Evolutionary conservation across 2,329 filamentous ascomycete species (phyloP).

Genomic region (Nothopassalora personata): DNA sequence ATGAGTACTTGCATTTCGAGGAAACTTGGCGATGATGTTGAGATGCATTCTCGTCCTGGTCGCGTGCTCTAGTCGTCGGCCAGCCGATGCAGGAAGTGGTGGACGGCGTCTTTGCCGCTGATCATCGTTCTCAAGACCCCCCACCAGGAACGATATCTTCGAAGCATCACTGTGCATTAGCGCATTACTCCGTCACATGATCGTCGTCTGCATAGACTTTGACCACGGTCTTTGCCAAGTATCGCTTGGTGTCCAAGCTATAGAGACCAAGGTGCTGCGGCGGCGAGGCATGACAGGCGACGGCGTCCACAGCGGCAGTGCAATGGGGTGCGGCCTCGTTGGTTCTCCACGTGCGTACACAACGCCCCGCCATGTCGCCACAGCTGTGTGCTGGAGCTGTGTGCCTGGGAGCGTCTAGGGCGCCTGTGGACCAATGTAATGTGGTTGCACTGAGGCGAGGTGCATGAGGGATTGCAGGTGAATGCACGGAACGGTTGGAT

Average conservation of each 20-base stretch:
- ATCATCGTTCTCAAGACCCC: neutral
- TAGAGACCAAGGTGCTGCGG: neutral
- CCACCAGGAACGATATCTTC: neutral
- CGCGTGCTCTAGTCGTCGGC: neutral
- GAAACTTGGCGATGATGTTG: neutral
- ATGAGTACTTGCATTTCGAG: neutral
- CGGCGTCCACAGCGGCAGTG: constrained; percentile 6
- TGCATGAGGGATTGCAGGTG: constrained; percentile 3
- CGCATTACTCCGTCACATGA: constrained; percentile 9
- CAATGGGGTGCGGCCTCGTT: constrained; percentile 1
- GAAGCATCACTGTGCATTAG: neutral
- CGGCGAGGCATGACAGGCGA: neutral
- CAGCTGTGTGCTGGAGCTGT: neutral
- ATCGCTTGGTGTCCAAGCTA: neutral
- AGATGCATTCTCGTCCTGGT: neutral
- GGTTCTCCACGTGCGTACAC: constrained; percentile 7
- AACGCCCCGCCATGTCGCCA: neutral
- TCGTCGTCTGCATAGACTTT: constrained; percentile 7
- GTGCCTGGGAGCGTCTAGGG: neutral
- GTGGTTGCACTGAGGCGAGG: constrained; percentile 6
- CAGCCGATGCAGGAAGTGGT: neutral
- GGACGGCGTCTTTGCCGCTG: neutral
- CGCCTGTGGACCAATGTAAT: neutral
- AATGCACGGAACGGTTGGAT: constrained; percentile 7
- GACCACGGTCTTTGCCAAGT: neutral